A percentile compares a stretch with the other conserved stretches of the same genome.
phyloP scores from a whole-genome alignment of 2,329 filamentous ascomycete species.

The Leptographium lundbergii region DNA sequence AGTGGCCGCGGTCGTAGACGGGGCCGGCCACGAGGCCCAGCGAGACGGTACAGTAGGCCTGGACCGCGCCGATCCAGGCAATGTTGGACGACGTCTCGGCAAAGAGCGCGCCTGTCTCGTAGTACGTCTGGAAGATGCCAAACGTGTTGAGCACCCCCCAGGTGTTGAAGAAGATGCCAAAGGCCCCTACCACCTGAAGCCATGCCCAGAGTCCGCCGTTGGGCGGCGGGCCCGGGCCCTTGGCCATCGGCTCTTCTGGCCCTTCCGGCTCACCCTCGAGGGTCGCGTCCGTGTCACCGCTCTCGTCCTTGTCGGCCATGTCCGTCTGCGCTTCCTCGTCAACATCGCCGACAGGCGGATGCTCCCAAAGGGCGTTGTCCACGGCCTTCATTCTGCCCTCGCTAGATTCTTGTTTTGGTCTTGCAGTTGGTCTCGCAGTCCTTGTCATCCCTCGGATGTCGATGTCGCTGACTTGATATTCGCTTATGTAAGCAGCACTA shows the following conservation, averaged over 20 bases:
- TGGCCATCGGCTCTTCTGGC: neutral
- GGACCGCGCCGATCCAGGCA: constrained; percentile 33
- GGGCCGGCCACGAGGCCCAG: constrained; percentile 30
- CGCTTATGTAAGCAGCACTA: no score
- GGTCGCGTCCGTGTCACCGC: neutral
- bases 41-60: constrained; percentile 30
- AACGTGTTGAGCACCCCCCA: constrained; percentile 34
- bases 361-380: neutral
- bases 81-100: constrained; percentile 20
- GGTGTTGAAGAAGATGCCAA: constrained; percentile 42
- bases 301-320: neutral
- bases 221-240: neutral
- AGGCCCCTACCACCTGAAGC: constrained; percentile 13
- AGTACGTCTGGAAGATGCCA: constrained; percentile 44
- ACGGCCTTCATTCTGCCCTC: neutral
- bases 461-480: no score
- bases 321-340: neutral
- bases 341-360: neutral
- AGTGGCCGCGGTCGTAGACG: constrained; percentile 33
- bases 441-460: no score
- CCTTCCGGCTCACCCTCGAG: neutral
- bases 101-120: constrained; percentile 23
- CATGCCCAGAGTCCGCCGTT: constrained; percentile 2
- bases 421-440: no score
- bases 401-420: no score